These are phyloP conservation scores for Anacardium occidentale DNA, from an alignment of 345 rosid species.

Conservation along the genomic window DNA sequence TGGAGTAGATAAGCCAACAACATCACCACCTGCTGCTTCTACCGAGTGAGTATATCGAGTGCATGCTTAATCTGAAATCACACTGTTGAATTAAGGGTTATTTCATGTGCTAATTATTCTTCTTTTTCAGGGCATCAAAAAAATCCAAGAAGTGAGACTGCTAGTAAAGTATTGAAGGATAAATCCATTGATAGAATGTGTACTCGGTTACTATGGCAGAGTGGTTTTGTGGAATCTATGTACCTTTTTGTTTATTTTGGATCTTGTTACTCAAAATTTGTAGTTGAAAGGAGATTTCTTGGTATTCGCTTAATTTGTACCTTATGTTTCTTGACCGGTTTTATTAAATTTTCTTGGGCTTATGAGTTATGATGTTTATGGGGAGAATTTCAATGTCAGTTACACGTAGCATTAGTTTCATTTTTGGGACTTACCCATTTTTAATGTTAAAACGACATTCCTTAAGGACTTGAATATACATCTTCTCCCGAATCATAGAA, in stretches of 20 bases:
- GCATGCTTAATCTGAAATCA: not conserved
- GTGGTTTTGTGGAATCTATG: slow-evolving; percentile 23
- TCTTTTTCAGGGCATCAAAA: slow-evolving; percentile 43
- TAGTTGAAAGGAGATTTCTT: slow-evolving; percentile 17
- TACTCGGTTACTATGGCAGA: slow-evolving; percentile 20
- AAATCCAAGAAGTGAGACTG: slow-evolving; percentile 54
- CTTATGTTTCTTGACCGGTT: not conserved
- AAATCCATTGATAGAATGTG: slow-evolving; percentile 8
- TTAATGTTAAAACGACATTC: too few relatives aligned
- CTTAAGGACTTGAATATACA: too few relatives aligned
- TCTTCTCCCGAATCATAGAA: too few relatives aligned
- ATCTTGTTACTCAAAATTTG: slow-evolving; percentile 19
- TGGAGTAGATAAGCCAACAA: slow-evolving; percentile 41
- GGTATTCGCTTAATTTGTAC: slow-evolving; percentile 7
- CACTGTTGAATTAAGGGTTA: not conserved
- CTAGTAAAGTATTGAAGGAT: slow-evolving; percentile 7
- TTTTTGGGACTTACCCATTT: too few relatives aligned
- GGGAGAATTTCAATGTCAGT: not conserved
- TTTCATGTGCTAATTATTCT: not conserved
- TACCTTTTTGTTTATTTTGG: slow-evolving; percentile 20
- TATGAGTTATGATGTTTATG: not conserved
- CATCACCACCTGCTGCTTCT: slow-evolving; percentile 37
- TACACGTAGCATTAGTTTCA: too few relatives aligned
- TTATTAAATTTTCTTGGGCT: not conserved
- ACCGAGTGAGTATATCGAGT: slow-evolving; percentile 33